Conservation (phyloP, 2,329 filamentous ascomycete genomes). For the Sporothrix humicola region DNA sequence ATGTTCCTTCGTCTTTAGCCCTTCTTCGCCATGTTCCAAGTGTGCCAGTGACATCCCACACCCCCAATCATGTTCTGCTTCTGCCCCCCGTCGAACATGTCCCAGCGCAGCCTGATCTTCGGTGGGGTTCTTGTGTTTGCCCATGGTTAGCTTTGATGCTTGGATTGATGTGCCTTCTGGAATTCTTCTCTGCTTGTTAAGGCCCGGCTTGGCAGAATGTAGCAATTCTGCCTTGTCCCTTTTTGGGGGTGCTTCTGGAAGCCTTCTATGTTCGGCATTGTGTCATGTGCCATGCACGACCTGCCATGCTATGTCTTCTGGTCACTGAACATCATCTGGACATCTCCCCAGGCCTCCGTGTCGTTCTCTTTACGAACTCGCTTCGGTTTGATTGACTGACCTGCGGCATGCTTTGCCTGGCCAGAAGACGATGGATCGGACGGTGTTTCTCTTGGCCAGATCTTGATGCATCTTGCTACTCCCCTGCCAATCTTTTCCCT, state of each 20-base stretch:
- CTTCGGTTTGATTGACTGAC: conserved; percentile 44
- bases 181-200: conserved; percentile 14
- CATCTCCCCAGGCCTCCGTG: not conserved
- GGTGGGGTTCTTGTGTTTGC: conserved; percentile 22
- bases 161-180: conserved; percentile 28
- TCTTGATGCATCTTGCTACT: conserved; percentile 10
- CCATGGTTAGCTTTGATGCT: conserved; percentile 1
- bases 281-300: not conserved
- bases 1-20: not conserved
- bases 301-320: not conserved
- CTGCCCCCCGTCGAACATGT: conserved; percentile 19
- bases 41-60: not conserved
- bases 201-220: conserved; percentile 12
- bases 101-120: conserved; percentile 28
- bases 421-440: conserved; percentile 23
- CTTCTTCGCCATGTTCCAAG: not conserved
- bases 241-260: conserved; percentile 35
- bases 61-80: not conserved
- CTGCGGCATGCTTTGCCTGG: conserved; percentile 38
- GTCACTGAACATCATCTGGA: not conserved
- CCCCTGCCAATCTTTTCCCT: not conserved
- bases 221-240: not conserved
- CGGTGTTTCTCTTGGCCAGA: conserved; percentile 18
- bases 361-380: not conserved
- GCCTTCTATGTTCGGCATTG: conserved; percentile 33